Evolutionary conservation across 805 yeast species (phyloP).

Genomic region (Spathaspora gorwiae): DNA sequence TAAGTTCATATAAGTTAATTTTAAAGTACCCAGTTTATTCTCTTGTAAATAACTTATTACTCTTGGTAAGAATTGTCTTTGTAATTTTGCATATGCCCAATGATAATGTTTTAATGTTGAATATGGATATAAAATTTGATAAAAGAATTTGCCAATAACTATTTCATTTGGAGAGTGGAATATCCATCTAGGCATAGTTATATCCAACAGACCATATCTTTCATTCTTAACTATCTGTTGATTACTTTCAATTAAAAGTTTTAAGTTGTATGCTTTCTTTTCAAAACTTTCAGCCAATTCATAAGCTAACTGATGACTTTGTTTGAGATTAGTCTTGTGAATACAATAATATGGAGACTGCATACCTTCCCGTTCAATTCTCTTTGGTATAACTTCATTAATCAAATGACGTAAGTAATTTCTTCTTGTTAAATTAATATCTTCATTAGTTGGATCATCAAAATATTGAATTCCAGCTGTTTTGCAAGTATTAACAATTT

Average conservation of each 20-base stretch:
- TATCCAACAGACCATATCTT: slow-evolving; percentile 1
- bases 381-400: slow-evolving; percentile 19
- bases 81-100: slow-evolving; percentile 37
- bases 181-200: slow-evolving; percentile 8
- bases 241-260: slow-evolving; percentile 1
- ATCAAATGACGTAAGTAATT: slow-evolving; percentile 47
- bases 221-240: not conserved
- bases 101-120: slow-evolving; percentile 33
- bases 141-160: slow-evolving; percentile 28
- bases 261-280: slow-evolving; percentile 5
- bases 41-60: slow-evolving; percentile 8
- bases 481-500: slow-evolving; percentile 44
- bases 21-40: slow-evolving; percentile 5
- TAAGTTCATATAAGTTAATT: slow-evolving; percentile 20
- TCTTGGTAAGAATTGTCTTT: slow-evolving; percentile 26
- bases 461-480: slow-evolving; percentile 49
- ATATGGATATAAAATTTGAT: slow-evolving; percentile 18
- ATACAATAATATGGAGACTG: slow-evolving; percentile 1
- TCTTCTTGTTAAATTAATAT: slow-evolving; percentile 50
- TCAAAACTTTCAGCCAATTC: slow-evolving; percentile 6
- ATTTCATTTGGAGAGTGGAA: slow-evolving; percentile 9
- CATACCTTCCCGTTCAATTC: not conserved
- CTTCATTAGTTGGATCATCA: slow-evolving; percentile 64
- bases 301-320: slow-evolving; percentile 7
- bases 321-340: slow-evolving; percentile 8